A percentile compares a stretch with the other conserved stretches of the same genome.
phyloP scores from a whole-genome alignment of 768 basidiomycete species.

The Russula sp. region DNA sequence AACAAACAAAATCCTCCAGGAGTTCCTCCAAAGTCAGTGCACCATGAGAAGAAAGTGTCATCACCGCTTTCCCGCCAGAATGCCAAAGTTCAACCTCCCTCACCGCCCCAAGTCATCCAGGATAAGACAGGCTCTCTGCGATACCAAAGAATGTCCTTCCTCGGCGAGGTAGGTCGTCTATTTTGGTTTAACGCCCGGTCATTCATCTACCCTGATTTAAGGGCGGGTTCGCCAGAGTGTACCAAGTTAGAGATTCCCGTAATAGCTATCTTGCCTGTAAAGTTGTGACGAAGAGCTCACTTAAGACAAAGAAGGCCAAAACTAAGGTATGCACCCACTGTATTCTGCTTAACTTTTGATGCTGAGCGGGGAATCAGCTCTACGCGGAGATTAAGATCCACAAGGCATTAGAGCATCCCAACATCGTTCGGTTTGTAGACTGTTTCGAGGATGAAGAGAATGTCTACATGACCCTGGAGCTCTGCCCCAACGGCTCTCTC shows the following conservation, averaged over 20 bases:
- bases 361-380: slow-evolving; percentile 42
- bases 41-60: slow-evolving; percentile 28
- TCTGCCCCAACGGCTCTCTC: slow-evolving; percentile 82
- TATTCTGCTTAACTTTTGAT: neutral
- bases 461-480: slow-evolving; percentile 95
- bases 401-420: slow-evolving; percentile 80
- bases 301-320: slow-evolving; percentile 95
- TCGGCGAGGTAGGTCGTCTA: slow-evolving; percentile 69
- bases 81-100: slow-evolving; percentile 72
- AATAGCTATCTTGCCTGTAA: slow-evolving; percentile 77
- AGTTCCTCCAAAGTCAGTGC: slow-evolving; percentile 8
- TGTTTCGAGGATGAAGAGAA: slow-evolving; percentile 95
- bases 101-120: slow-evolving; percentile 67
- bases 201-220: slow-evolving; percentile 21
- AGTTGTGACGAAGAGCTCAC: slow-evolving; percentile 85
- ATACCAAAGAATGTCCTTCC: slow-evolving; percentile 69
- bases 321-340: slow-evolving; percentile 63
- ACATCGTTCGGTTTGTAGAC: slow-evolving; percentile 87
- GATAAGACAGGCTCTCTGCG: slow-evolving; percentile 52
- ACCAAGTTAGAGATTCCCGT: slow-evolving; percentile 74
- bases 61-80: slow-evolving; percentile 78
- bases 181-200: neutral
- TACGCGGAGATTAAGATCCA: slow-evolving; percentile 99
- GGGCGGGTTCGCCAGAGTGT: slow-evolving; percentile 96
- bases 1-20: slow-evolving; percentile 16